These are phyloP conservation scores for Fusarium papillatum DNA, from an alignment of 2,329 filamentous ascomycete species.

Conservation along the genomic window DNA sequence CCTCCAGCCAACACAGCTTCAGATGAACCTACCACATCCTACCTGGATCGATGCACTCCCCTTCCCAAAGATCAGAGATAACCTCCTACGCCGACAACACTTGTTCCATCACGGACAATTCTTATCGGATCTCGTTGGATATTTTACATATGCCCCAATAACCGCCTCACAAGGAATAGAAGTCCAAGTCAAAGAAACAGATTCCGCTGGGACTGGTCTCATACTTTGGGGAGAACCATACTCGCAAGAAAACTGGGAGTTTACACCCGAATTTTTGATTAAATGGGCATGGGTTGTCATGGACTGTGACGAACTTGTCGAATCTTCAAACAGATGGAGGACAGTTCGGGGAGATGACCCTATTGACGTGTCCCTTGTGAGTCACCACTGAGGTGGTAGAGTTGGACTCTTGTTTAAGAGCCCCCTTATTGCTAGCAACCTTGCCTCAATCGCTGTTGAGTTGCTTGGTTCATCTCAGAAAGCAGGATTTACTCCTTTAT, in stretches of 20 bases:
- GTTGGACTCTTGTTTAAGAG: neutral
- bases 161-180: neutral
- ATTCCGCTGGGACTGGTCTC: neutral
- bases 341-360: constrained; percentile 8
- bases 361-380: neutral
- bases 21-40: constrained; percentile 32
- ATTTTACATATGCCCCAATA: neutral
- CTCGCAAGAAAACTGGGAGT: constrained; percentile 25
- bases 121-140: constrained; percentile 19
- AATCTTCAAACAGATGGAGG: constrained; percentile 16
- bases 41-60: constrained; percentile 30
- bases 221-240: constrained; percentile 30
- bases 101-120: constrained; percentile 23
- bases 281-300: constrained; percentile 23
- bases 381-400: neutral
- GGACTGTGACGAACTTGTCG: constrained; percentile 15
- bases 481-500: constrained; percentile 45
- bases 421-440: neutral
- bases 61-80: constrained; percentile 28
- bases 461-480: constrained; percentile 36
- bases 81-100: constrained; percentile 20
- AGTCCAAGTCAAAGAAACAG: too few species aligned
- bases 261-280: neutral
- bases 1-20: constrained; percentile 30
- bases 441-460: neutral